Evolutionary conservation across 1,139 yeast species (phyloP), one percentile per base, ranked within the genome.

Genomic region (Scheffersomyces insectosa): DNA sequence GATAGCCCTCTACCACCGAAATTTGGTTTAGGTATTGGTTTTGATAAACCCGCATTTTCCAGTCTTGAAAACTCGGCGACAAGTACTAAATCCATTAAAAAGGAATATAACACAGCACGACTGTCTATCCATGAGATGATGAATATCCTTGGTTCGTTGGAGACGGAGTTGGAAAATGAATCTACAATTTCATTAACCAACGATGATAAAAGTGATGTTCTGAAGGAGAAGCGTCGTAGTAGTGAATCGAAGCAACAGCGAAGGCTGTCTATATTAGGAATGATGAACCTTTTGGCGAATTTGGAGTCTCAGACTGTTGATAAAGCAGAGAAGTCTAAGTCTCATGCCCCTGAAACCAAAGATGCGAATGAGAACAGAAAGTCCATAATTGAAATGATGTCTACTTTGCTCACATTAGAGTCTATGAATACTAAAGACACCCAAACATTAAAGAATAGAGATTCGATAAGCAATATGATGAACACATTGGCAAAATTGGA

Each of bases 321-420:
- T 33, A 51, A 48, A 16, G 46, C 46, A 20, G 45, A 33, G 23
- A 32, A 38, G 30, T 43, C 42, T 3, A 42, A 44, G 33, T 8
- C 25, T 20, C 3, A 20, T 20, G 25, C 6, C 25, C 6, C 40
- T 16, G 16, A 12, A n/a, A 30, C 12, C 23, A 36, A 36, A 31
- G 50, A 47, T 23, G 50, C 55, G 2, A 48, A 50, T 20, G 42
- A 46, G 28, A 56, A 59, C 16, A 50, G 66, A 20, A 48, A 54
- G 32, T 63, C 68, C 0, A 55, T 64, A 3, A 42, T 46, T 11
- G 62, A 63, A 39, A 63, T 64, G 66, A 62, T 62, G 60, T 39
- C 52, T 9, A 45, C 52, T 8, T 40, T 42, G 40, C 43, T 46
- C 3, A 39, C 37, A 20, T 47, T 47, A 34, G 56, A 51, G 36